These are phyloP conservation scores for Sporormia fimetaria DNA, from an alignment of 495 filamentous ascomycete species.

Conservation along the genomic window DNA sequence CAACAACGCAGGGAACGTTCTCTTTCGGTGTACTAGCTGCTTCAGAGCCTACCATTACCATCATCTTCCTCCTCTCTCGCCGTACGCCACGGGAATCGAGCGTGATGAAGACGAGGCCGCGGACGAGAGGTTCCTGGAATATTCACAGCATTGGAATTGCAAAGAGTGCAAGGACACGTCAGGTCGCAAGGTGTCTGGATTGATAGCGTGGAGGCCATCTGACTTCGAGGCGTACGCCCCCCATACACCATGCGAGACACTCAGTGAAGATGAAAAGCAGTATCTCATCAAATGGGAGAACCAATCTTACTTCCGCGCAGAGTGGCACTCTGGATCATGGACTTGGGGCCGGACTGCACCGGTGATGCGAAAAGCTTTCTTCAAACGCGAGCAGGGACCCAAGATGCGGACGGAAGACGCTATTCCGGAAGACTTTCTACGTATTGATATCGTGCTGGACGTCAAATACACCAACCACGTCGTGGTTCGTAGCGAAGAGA, in stretches of 20 bases:
- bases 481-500: constrained; percentile 41
- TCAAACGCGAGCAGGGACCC: constrained; percentile 54
- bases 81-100: constrained; percentile 30
- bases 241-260: constrained; percentile 40
- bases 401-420: constrained; percentile 66
- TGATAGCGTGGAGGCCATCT: constrained; percentile 80
- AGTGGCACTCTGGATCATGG: constrained; percentile 86
- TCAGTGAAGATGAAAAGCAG: constrained; percentile 63
- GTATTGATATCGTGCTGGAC: constrained; percentile 78
- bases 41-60: constrained; percentile 71
- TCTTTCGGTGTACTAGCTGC: constrained; percentile 71
- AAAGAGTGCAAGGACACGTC: constrained; percentile 52
- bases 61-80: constrained; percentile 51
- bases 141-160: constrained; percentile 60
- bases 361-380: constrained; percentile 61
- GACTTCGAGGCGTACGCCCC: constrained; percentile 40
- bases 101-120: constrained; percentile 35
- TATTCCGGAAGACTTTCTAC: constrained; percentile 69
- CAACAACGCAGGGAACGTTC: constrained; percentile 61
- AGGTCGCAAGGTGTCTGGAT: constrained; percentile 46
- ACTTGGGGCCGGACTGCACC: constrained; percentile 58
- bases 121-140: constrained; percentile 46
- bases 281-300: constrained; percentile 83
- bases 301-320: constrained; percentile 64
- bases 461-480: constrained; percentile 52